These are phyloP conservation scores for Pseudocercospora ulei DNA, from an alignment of 2,329 filamentous ascomycete species.

Conservation along the genomic window DNA sequence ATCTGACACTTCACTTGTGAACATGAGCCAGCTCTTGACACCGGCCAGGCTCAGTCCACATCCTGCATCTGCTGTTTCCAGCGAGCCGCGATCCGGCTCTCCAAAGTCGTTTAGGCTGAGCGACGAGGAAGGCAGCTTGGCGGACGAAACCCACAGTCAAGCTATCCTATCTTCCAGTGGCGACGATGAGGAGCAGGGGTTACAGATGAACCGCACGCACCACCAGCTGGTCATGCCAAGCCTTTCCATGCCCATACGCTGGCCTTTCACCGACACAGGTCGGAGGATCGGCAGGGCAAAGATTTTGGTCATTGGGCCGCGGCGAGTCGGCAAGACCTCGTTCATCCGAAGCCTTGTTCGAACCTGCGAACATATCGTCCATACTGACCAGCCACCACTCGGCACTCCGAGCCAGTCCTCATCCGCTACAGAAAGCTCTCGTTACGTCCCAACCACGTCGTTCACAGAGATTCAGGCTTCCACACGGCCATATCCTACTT, in stretches of 20 bases:
- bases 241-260: slow-evolving; percentile 75
- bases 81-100: slow-evolving; percentile 52
- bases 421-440: slow-evolving; percentile 16
- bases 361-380: slow-evolving; percentile 80
- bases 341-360: slow-evolving; percentile 83
- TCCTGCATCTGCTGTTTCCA: slow-evolving; percentile 45
- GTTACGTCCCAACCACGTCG: slow-evolving; percentile 15
- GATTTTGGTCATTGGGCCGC: slow-evolving; percentile 71
- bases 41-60: slow-evolving; percentile 43
- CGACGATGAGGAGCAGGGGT: slow-evolving; percentile 44
- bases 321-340: slow-evolving; percentile 77
- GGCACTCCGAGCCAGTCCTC: slow-evolving; percentile 34
- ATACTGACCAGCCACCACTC: slow-evolving; percentile 56
- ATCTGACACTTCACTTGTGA: slow-evolving; percentile 24
- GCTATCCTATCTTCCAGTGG: slow-evolving; percentile 46
- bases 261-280: slow-evolving; percentile 81
- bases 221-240: slow-evolving; percentile 93
- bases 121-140: slow-evolving; percentile 47
- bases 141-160: slow-evolving; percentile 49
- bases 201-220: neutral
- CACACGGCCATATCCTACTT: slow-evolving; percentile 61
- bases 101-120: slow-evolving; percentile 50
- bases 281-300: slow-evolving; percentile 78
- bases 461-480: slow-evolving; percentile 41
- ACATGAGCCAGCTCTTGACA: slow-evolving; percentile 39